These are phyloP conservation scores for Leccinellum luteum DNA, from an alignment of 768 basidiomycete species.

Conservation along the genomic window DNA sequence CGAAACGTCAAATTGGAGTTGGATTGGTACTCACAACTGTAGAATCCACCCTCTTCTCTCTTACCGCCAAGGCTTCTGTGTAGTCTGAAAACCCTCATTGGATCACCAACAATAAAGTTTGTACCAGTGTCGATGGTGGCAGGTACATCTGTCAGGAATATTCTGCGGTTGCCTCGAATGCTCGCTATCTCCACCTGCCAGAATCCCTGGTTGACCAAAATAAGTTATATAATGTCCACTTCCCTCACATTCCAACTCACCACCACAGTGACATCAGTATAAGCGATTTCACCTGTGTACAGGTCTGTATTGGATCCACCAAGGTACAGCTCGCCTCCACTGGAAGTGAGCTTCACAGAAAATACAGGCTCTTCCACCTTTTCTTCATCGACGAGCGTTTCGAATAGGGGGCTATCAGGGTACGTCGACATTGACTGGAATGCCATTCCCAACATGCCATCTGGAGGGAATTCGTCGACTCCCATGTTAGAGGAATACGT, in stretches of 20 bases:
- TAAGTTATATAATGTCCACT: neutral
- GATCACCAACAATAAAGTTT: neutral
- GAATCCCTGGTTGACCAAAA: neutral
- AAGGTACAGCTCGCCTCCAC: neutral
- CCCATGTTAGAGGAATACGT: neutral
- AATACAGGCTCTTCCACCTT: neutral
- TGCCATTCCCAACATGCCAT: neutral
- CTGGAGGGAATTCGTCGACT: neutral
- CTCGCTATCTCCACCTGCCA: neutral
- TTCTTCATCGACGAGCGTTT: neutral
- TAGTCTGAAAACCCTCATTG: neutral
- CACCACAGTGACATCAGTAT: neutral
- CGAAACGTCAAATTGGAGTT: neutral
- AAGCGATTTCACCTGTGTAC: neutral
- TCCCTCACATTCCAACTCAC: neutral
- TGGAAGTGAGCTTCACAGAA: neutral
- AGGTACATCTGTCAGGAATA: neutral
- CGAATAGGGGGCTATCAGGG: neutral
- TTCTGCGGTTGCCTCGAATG: neutral
- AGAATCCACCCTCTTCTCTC: neutral
- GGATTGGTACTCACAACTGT: neutral
- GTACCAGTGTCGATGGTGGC: neutral
- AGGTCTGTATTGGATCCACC: neutral
- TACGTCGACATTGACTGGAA: neutral
- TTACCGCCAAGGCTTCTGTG: neutral